A percentile compares a stretch with the other conserved stretches of the same genome.
Evolutionary conservation across 257 asterid genomes (phyloP).

Genomic region (Agastache rugosa): DNA sequence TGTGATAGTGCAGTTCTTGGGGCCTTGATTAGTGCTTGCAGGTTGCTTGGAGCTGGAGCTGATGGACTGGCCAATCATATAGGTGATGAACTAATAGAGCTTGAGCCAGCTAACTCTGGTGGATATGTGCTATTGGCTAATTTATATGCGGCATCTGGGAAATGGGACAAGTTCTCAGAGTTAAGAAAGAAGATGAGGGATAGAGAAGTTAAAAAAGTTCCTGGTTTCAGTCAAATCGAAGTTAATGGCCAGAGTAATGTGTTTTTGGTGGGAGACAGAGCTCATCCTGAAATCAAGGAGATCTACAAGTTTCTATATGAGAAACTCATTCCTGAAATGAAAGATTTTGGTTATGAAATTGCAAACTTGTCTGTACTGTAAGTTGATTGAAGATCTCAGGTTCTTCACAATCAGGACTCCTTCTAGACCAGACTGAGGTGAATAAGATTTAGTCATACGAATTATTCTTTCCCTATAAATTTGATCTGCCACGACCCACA

Average conservation of each 20-base stretch:
- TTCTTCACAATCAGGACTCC: not conserved
- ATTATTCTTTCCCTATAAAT: not conserved
- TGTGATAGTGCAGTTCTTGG: conserved; percentile 63
- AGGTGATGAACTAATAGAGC: conserved; percentile 54
- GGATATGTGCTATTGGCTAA: conserved; percentile 58
- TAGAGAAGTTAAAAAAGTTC: conserved; percentile 53
- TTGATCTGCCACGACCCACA: not conserved
- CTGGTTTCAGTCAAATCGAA: conserved; percentile 63
- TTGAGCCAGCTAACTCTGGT: conserved; percentile 60
- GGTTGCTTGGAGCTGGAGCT: conserved; percentile 60
- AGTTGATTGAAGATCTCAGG: conserved; percentile 10
- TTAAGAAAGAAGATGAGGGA: conserved; percentile 64
- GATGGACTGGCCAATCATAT: conserved; percentile 47
- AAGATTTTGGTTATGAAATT: conserved; percentile 35
- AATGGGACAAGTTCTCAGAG: conserved; percentile 60
- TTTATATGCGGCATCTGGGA: conserved; percentile 60
- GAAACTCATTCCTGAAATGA: conserved; percentile 53
- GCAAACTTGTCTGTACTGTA: conserved; percentile 9
- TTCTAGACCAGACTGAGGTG: not conserved
- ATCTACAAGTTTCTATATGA: conserved; percentile 52
- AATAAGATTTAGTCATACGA: not conserved
- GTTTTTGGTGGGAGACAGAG: conserved; percentile 56
- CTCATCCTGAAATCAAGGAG: conserved; percentile 56
- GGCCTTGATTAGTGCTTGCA: conserved; percentile 62
- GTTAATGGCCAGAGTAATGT: conserved; percentile 58